Evolutionary conservation across 345 rosid species (phyloP), one percentile per base, ranked within the genome.

Genomic region (Populus davidiana): DNA sequence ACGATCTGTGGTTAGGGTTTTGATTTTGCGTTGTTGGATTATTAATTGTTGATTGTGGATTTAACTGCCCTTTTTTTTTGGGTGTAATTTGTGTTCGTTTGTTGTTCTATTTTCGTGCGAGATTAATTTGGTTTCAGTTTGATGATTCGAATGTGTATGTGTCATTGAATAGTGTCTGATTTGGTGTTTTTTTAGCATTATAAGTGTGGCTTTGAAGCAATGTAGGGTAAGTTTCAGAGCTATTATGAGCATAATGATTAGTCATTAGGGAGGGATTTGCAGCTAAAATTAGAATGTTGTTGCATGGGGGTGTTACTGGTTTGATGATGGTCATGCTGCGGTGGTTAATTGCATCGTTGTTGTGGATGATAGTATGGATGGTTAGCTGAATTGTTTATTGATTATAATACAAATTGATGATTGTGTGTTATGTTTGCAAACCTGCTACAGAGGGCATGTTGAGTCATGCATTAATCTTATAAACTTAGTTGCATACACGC

Each of bases 161-260:
- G 74, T 18, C 18, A 3, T 31, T 50, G 49, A 62, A 54, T 38
- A 17, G 65, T 31, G n/a, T n/a, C 36, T 18, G 65, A 33, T 39
- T 54, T 39, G 75, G 75, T 31, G 25, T 29, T 41, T 49, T 3
- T 11, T 35, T 3, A 61, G 38, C 68, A 59, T 23, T 39, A 41
- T 38, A 63, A 27, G 59, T 41, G 77, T 44, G 61, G 36, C 27
- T 74, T n/a, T 63, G 61, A 43, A 41, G 77, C 77, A 74, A 64
- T 74, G 77, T 31, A 29, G 21, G 11, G 54, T 25, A 21, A 43
- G 76, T 73, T 62, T 59, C 52, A 13, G 66, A 25, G 13, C 16
- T 25, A 20, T n/a, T 1, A 12, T 56, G 35, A 31, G 27, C 36
- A 44, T 31, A n/a, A 9, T 71, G 44, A 29, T 50, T 23, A 44